Evolutionary conservation across 306 rosid species (phyloP).

Genomic region (Vachellia pachyceras): DNA sequence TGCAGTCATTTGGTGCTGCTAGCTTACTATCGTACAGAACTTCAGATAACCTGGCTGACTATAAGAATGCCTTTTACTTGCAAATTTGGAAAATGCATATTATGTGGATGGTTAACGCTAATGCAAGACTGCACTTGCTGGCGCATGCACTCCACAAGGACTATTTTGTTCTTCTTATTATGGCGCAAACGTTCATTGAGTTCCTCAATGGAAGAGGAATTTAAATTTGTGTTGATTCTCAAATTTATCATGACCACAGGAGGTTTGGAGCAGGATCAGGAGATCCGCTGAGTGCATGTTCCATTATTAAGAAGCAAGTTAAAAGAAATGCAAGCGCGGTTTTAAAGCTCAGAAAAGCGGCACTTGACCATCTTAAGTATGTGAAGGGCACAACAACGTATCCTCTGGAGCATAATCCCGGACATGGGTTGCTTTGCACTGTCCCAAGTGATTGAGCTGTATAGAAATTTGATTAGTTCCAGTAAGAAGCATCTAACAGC

Average conservation of each 20-base stretch:
- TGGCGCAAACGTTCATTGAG: background rate
- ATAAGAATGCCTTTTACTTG: background rate
- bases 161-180: background rate
- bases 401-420: conserved; percentile 79
- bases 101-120: background rate
- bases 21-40: background rate
- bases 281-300: conserved; percentile 72
- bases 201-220: background rate
- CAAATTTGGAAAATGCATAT: background rate
- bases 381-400: conserved; percentile 78
- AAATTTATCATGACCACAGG: conserved; percentile 53
- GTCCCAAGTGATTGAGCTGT: conserved; percentile 53
- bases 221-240: conserved; percentile 23
- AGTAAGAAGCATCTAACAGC: conserved; percentile 27
- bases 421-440: conserved; percentile 81
- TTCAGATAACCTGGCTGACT: background rate
- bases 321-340: conserved; percentile 48
- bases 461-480: conserved; percentile 23
- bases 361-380: conserved; percentile 63
- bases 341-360: conserved; percentile 64
- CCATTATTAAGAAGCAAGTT: conserved; percentile 61
- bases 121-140: conserved; percentile 23
- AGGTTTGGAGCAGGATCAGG: conserved; percentile 84
- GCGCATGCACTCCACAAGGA: background rate
- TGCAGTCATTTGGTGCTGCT: background rate